phyloP scores from a whole-genome alignment of 441 rosid genomes.

The Erysimum cheiri region DNA sequence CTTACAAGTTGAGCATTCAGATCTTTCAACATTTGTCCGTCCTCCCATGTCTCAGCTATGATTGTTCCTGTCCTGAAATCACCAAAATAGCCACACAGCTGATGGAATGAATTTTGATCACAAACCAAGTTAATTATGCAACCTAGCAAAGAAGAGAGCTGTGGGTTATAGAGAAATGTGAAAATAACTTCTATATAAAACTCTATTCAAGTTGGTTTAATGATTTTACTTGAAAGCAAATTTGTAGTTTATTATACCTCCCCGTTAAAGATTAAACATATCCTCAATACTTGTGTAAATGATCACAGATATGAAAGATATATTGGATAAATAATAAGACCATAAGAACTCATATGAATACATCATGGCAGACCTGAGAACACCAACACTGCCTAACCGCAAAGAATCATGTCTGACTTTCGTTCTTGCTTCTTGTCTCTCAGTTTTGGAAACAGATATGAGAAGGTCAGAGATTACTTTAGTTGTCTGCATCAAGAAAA shows the following conservation, averaged over 20 bases:
- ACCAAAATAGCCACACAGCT: constrained; percentile 37
- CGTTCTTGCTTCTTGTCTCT: constrained; percentile 96
- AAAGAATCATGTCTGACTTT: constrained; percentile 95
- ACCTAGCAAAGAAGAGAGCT: constrained; percentile 19
- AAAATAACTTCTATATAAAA: constrained; percentile 2
- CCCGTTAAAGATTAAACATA: background rate
- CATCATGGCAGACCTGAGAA: constrained; percentile 68
- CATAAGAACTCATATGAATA: constrained; percentile 13
- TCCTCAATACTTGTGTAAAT: constrained; percentile 23
- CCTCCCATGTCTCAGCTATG: constrained; percentile 99
- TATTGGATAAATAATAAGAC: background rate
- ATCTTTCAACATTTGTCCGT: constrained; percentile 95
- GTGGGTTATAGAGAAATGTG: background rate
- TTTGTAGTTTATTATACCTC: background rate
- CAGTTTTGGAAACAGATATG: constrained; percentile 95
- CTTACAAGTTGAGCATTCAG: constrained; percentile 91
- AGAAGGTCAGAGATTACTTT: constrained; percentile 93
- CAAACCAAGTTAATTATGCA: constrained; percentile 2
- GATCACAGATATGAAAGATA: constrained; percentile 17
- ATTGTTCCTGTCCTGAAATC: constrained; percentile 91
- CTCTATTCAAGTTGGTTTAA: background rate
- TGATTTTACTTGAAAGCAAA: constrained; percentile 2
- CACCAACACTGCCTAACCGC: constrained; percentile 97
- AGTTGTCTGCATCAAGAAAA: constrained; percentile 68
- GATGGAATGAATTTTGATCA: constrained; percentile 9